A percentile compares a stretch with the other conserved stretches of the same genome.
Evolutionary conservation across 73 alveolate genomes (phyloP).

Genomic region (Tetrahymena thermophila): DNA sequence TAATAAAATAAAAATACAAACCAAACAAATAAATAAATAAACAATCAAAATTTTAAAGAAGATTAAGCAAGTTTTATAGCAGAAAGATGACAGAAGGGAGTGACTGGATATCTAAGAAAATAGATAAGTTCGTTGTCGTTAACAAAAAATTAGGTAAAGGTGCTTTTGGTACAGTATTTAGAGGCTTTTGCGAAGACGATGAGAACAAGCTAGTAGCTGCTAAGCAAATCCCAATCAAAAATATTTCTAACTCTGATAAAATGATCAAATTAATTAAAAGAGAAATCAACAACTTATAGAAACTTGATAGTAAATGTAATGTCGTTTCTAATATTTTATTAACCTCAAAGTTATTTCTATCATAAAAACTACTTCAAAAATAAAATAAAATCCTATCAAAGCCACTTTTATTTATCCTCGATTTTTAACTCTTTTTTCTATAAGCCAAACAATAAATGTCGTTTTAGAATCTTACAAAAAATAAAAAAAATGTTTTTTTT

Average conservation of each 20-base stretch:
- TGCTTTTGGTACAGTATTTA: conserved; percentile 37
- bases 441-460: too few species aligned
- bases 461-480: too few species aligned
- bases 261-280: conserved; percentile 35
- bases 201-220: conserved; percentile 29
- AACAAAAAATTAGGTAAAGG: conserved; percentile 36
- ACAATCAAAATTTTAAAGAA: neutral
- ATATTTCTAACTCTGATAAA: conserved; percentile 27
- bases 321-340: neutral
- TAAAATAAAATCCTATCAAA: too few species aligned
- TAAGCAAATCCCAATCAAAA: conserved; percentile 22
- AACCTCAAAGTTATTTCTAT: neutral
- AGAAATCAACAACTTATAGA: conserved; percentile 31
- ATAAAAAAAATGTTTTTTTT: too few species aligned
- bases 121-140: conserved; percentile 32
- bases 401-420: neutral
- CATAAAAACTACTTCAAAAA: neutral
- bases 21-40: neutral
- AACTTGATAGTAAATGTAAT: conserved; percentile 3
- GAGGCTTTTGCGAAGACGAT: conserved; percentile 39
- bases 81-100: neutral
- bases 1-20: neutral
- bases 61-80: neutral
- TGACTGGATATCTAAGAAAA: conserved; percentile 34
- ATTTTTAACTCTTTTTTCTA: too few species aligned